Base-by-base conservation (phyloP, 768 basidiomycete species). In the Russula vinacea region DNA sequence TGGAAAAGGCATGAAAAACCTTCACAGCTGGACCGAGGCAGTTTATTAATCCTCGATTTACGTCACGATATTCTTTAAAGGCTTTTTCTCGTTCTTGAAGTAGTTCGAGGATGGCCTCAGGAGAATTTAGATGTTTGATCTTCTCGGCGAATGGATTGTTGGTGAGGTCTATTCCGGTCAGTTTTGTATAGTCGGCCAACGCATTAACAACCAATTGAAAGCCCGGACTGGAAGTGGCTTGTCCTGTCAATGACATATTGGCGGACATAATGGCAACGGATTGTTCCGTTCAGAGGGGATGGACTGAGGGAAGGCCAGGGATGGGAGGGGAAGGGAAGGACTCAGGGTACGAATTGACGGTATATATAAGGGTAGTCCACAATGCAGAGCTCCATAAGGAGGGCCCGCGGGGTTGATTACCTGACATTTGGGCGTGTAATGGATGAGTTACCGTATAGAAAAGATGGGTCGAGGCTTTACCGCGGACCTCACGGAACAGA, bases 1-100 rank as follows among this genome's bases (percentile, higher is more conserved):
- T 39, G 0, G 56, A 58, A 3, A 63, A 58, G 1, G 17, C 45
- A 32, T 62, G 54, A 7, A 62, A 26, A 3, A 44, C 55, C 1
- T 52, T 22, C 1, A 52, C 56, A 1, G 39, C 40, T 0, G 49
- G 62, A 6, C 37, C 33, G 3, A 62, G 55, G 24, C n/a, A 44
- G 29, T 7, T 14, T 16, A 57, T 51, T 3, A 57, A 3, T 10
- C 16, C 10, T 11, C 56, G 37, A 57, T 42, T 22, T 17, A 26
- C 56, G 2, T 62, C 40, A 10, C 56, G 56, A 52, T 62, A 57
- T 9, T 62, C 37, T 10, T 51, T 51, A 11, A 57, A 57, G 0
- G 29, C 49, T 4, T 52, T 40, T 1, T 33, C 55, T 5, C 40
- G 47, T 11, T 33, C 56, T 52, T 51, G 55, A 16, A 62, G 56